These are phyloP conservation scores for Coelastrella sp. DNA, from an alignment of 139 green algal genomes.

Conservation along the genomic window DNA sequence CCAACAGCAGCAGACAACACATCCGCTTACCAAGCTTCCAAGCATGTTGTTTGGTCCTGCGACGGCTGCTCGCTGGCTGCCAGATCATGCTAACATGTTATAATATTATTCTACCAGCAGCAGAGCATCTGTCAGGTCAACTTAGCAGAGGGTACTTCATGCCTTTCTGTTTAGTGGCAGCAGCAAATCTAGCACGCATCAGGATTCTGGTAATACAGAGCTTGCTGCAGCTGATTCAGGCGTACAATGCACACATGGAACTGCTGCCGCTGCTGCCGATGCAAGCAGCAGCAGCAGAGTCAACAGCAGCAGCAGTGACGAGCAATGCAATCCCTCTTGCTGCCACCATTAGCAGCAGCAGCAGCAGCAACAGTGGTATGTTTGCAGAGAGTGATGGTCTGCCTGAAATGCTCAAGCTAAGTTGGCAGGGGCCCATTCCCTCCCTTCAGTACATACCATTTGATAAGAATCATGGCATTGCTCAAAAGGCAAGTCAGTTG, in stretches of 20 bases:
- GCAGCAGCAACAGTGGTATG: neutral
- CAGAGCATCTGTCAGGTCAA: conserved; percentile 63
- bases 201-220: conserved; percentile 37
- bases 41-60: conserved; percentile 46
- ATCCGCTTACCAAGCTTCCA: conserved; percentile 14
- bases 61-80: conserved; percentile 48
- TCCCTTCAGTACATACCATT: neutral
- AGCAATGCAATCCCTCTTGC: neutral
- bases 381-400: neutral
- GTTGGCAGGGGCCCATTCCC: conserved; percentile 10
- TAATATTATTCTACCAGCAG: conserved; percentile 37
- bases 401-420: conserved; percentile 13
- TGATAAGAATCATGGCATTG: neutral
- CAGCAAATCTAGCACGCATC: conserved; percentile 67
- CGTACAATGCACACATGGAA: conserved; percentile 67
- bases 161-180: conserved; percentile 65
- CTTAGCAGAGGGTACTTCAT: conserved; percentile 80
- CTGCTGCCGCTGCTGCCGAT: conserved; percentile 57
- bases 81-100: conserved; percentile 48
- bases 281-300: neutral
- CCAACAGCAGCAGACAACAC: neutral
- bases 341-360: neutral
- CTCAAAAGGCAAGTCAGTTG: neutral
- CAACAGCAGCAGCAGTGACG: neutral
- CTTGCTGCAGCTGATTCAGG: neutral